Percentiles rank a stretch among this genome's conserved stretches.
These are phyloP conservation scores for Aspergillus oerlinghausenensis DNA, from an alignment of 2,329 filamentous ascomycete species.

Conservation along the genomic window DNA sequence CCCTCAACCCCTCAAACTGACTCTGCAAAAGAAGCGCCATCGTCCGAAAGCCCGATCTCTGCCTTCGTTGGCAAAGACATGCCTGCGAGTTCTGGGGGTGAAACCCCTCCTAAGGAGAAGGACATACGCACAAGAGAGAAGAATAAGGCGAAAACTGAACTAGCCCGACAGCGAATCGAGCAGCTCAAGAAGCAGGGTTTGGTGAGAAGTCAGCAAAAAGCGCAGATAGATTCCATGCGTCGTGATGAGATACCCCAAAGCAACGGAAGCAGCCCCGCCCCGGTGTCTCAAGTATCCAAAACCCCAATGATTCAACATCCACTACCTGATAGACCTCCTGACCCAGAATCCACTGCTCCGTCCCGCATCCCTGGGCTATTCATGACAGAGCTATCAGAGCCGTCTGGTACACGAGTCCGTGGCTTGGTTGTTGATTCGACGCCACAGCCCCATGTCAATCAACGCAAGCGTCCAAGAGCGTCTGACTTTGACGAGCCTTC, in stretches of 20 bases:
- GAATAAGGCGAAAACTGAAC: conserved; percentile 65
- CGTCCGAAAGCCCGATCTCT: conserved; percentile 2
- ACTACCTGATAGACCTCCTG: conserved; percentile 34
- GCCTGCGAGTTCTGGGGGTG: conserved; percentile 3
- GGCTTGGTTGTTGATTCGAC: conserved; percentile 15
- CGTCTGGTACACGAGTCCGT: conserved; percentile 7
- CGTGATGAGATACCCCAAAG: conserved; percentile 6
- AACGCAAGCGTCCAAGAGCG: conserved; percentile 60
- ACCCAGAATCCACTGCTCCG: conserved; percentile 23
- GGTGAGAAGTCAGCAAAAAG: conserved; percentile 34
- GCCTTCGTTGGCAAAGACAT: conserved; percentile 6
- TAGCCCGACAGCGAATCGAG: conserved; percentile 74
- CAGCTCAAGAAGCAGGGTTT: conserved; percentile 57
- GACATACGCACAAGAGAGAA: conserved; percentile 38
- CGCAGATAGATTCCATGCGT: conserved; percentile 10
- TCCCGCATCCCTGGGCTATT: conserved; percentile 51
- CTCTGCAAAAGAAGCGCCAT: conserved; percentile 9
- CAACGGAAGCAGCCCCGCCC: neutral
- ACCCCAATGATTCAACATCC: conserved; percentile 29
- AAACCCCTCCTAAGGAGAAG: conserved; percentile 19
- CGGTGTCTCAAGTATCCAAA: conserved; percentile 3
- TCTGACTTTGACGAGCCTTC: conserved; percentile 64
- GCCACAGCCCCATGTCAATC: conserved; percentile 19
- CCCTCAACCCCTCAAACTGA: conserved; percentile 10
- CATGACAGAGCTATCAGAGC: conserved; percentile 35